phyloP scores from a whole-genome alignment of 2,329 filamentous ascomycete genomes.

The Microascus cirrosus region DNA sequence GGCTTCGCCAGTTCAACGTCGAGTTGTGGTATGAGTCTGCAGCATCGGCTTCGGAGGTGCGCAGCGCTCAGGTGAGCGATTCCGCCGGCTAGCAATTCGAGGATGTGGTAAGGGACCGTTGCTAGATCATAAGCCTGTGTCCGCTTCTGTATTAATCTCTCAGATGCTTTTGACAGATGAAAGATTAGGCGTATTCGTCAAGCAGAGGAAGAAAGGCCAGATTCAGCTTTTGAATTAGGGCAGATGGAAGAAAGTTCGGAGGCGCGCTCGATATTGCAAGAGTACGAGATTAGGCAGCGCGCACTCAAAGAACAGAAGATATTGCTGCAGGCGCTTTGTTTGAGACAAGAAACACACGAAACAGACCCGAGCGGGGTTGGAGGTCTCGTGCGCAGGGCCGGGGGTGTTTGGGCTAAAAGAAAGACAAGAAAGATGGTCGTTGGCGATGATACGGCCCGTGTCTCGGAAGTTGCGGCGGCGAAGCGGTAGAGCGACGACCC shows the following conservation, averaged over 20 bases:
- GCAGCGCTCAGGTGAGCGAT: not conserved
- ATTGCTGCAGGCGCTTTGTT: not conserved
- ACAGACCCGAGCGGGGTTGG: not conserved
- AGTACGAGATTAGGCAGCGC: not conserved
- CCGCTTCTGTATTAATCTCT: not conserved
- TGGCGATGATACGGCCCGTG: not conserved
- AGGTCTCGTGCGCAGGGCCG: not conserved
- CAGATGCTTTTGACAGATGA: not conserved
- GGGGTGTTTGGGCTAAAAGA: not conserved
- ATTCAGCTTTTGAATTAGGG: not conserved
- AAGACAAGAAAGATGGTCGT: not conserved
- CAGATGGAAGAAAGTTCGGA: not conserved
- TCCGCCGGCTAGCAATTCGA: not conserved
- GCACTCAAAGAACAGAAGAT: not conserved
- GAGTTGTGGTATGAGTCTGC: not conserved
- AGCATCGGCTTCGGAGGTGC: not conserved
- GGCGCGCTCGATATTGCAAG: not conserved
- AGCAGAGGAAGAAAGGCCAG: not conserved
- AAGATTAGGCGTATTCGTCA: not conserved
- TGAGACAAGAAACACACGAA: not conserved
- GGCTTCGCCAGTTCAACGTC: not conserved
- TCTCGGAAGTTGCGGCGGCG: constrained; percentile 1
- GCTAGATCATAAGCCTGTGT: not conserved
- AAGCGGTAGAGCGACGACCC: not conserved
- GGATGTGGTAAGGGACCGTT: not conserved